These are phyloP conservation scores for Saprolegnia parasitica DNA, from an alignment of 352 stramenopile genomes.

Conservation along the genomic window DNA sequence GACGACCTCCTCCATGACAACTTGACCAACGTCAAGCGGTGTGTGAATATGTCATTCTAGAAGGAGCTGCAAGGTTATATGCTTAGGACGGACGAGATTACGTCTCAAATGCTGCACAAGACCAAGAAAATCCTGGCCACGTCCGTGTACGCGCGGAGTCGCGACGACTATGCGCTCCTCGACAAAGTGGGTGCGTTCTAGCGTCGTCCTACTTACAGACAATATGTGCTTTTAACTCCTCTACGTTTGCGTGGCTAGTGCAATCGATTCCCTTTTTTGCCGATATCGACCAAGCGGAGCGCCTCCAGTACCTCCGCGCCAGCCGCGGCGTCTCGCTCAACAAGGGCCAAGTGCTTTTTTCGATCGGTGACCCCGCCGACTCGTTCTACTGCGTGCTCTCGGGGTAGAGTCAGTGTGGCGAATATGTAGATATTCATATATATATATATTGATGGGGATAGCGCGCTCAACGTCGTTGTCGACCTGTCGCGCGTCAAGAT, in stretches of 20 bases:
- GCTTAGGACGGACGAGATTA: not conserved
- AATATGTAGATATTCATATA: too few species aligned
- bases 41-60: not conserved
- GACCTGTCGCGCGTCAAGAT: slow-evolving; percentile 62
- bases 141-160: slow-evolving; percentile 38
- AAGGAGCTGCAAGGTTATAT: not conserved
- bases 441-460: not conserved
- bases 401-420: slow-evolving; percentile 32
- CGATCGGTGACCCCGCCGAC: slow-evolving; percentile 61
- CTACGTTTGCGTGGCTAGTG: slow-evolving; percentile 32
- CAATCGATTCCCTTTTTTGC: slow-evolving; percentile 61
- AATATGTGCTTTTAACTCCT: not conserved
- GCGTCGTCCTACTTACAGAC: too few species aligned
- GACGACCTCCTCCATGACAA: not conserved
- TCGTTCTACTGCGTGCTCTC: slow-evolving; percentile 77
- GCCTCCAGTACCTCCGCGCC: slow-evolving; percentile 54
- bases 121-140: slow-evolving; percentile 39
- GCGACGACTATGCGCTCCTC: slow-evolving; percentile 62
- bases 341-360: slow-evolving; percentile 58
- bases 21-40: not conserved
- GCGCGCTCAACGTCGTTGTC: slow-evolving; percentile 58
- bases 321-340: slow-evolving; percentile 62
- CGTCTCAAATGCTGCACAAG: not conserved
- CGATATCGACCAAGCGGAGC: slow-evolving; percentile 47
- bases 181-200: slow-evolving; percentile 51